Evolutionary conservation across 2,329 filamentous ascomycete species (phyloP).

Genomic region (Keithomyces neogunnii): DNA sequence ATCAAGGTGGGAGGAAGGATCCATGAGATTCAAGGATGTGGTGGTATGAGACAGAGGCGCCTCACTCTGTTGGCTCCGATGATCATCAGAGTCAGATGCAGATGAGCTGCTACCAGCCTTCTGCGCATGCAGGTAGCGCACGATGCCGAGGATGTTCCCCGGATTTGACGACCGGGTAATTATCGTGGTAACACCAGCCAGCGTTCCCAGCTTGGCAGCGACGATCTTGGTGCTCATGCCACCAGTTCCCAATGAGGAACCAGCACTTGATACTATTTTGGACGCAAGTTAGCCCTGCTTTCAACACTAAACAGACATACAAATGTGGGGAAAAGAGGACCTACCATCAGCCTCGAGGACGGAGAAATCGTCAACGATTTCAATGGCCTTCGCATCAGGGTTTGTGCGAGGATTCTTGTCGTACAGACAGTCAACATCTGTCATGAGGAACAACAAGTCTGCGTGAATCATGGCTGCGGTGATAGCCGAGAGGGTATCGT

Average conservation of each 20-base stretch:
- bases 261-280: slow-evolving; percentile 68
- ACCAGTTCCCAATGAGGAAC: slow-evolving; percentile 82
- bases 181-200: slow-evolving; percentile 89
- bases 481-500: slow-evolving; percentile 93
- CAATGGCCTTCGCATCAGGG: slow-evolving; percentile 79
- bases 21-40: slow-evolving; percentile 30
- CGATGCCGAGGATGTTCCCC: slow-evolving; percentile 82
- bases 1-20: slow-evolving; percentile 12
- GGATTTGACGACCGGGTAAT: slow-evolving; percentile 93
- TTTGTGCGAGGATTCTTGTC: slow-evolving; percentile 87
- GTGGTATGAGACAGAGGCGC: slow-evolving; percentile 29
- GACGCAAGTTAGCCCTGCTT: slow-evolving; percentile 10
- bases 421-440: slow-evolving; percentile 95
- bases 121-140: slow-evolving; percentile 61
- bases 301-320: neutral
- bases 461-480: slow-evolving; percentile 96
- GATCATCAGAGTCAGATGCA: slow-evolving; percentile 12
- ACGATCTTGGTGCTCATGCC: slow-evolving; percentile 98
- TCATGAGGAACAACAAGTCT: slow-evolving; percentile 96
- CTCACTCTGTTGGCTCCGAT: slow-evolving; percentile 8
- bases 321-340: slow-evolving; percentile 7
- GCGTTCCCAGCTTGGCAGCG: slow-evolving; percentile 83
- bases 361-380: slow-evolving; percentile 84
- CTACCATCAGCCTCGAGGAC: slow-evolving; percentile 71
- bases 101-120: slow-evolving; percentile 4